A percentile compares a stretch with the other conserved stretches of the same genome.
These are phyloP conservation scores for Fonsecaea pedrosoi DNA, from an alignment of 2,329 filamentous ascomycete genomes.

Conservation along the genomic window DNA sequence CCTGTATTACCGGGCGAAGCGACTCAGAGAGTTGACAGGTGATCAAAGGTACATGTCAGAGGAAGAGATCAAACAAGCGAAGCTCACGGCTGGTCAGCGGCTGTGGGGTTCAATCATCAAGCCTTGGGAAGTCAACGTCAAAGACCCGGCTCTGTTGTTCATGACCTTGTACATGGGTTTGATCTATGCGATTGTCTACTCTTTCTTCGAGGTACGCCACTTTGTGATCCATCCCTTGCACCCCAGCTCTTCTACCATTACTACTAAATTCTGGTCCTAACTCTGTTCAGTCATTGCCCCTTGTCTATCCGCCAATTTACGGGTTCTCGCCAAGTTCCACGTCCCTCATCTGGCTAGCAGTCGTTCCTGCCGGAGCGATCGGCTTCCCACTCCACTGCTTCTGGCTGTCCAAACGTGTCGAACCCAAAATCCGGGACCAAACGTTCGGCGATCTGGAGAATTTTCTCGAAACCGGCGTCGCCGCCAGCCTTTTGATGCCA, in stretches of 20 bases:
- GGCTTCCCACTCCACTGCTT: constrained; percentile 47
- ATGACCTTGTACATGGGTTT: constrained; percentile 67
- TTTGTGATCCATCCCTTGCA: constrained; percentile 56
- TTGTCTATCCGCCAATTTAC: constrained; percentile 49
- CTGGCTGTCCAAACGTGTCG: constrained; percentile 14
- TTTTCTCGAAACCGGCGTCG: constrained; percentile 12
- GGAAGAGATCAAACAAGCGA: constrained; percentile 67
- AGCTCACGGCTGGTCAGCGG: constrained; percentile 55
- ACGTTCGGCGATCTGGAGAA: constrained; percentile 2
- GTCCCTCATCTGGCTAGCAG: constrained; percentile 43
- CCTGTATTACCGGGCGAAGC: constrained; percentile 27
- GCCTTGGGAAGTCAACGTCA: constrained; percentile 61
- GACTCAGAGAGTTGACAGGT: constrained; percentile 45
- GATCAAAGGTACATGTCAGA: constrained; percentile 63
- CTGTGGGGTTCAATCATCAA: constrained; percentile 65
- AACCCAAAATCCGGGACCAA: constrained; percentile 8
- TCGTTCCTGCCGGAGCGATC: constrained; percentile 9
- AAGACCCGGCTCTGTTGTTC: constrained; percentile 67
- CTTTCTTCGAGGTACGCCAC: constrained; percentile 64
- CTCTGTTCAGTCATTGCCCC: constrained; percentile 45
- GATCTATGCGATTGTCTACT: constrained; percentile 55
- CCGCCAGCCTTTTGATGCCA: constrained; percentile 56
- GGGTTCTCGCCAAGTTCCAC: constrained; percentile 15
- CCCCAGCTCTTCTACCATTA: background rate
- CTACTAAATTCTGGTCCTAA: constrained; percentile 43